Conservation (phyloP, 306 rosid species). For the Hylodesmum podocarpum region DNA sequence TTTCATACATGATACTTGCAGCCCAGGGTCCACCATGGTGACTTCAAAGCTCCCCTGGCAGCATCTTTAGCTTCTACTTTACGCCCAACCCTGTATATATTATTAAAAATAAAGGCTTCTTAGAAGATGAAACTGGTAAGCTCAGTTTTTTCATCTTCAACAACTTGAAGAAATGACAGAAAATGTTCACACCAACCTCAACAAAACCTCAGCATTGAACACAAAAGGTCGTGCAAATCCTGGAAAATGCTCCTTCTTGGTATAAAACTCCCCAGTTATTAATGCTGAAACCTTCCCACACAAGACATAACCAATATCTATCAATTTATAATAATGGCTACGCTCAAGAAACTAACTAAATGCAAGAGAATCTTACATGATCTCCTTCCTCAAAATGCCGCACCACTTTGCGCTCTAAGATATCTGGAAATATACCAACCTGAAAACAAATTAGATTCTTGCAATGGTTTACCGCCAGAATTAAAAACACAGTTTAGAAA, state of each 20-base stretch:
- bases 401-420: slow-evolving; percentile 80
- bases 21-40: slow-evolving; percentile 99
- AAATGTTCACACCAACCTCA: slow-evolving; percentile 59
- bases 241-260: slow-evolving; percentile 90
- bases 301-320: slow-evolving; percentile 20
- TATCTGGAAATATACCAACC: slow-evolving; percentile 98
- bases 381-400: slow-evolving; percentile 93
- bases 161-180: slow-evolving; percentile 4
- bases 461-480: slow-evolving; percentile 4
- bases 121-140: slow-evolving; percentile 23
- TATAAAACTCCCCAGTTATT: slow-evolving; percentile 89
- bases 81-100: slow-evolving; percentile 70
- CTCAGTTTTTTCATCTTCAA: slow-evolving; percentile 17
- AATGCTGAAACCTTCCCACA: slow-evolving; percentile 83
- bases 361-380: slow-evolving; percentile 48
- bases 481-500: slow-evolving; percentile 15
- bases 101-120: neutral
- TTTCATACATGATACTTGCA: slow-evolving; percentile 65
- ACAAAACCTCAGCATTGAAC: slow-evolving; percentile 86
- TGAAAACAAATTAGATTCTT: slow-evolving; percentile 42
- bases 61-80: slow-evolving; percentile 88
- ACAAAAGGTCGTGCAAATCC: slow-evolving; percentile 95
- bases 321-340: slow-evolving; percentile 8
- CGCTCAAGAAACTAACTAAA: slow-evolving; percentile 17
- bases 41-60: slow-evolving; percentile 86